Evolutionary conservation across 176 grass and related monocot genomes (phyloP).

Genomic region (Carex littledalei): DNA sequence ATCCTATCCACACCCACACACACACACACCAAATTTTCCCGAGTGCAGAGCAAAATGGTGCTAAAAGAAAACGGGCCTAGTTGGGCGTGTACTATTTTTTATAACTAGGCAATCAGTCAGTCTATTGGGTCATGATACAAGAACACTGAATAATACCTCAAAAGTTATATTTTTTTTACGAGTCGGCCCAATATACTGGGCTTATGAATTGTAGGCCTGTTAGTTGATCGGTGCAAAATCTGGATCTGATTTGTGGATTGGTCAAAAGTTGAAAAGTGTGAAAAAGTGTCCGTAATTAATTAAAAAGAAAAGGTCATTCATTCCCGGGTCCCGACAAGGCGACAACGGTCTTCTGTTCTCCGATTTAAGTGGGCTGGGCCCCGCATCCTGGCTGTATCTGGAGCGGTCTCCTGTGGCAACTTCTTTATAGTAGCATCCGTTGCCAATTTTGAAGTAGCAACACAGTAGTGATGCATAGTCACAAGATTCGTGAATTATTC

Average conservation of each 20-base stretch:
- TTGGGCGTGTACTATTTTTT: neutral
- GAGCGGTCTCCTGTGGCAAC: neutral
- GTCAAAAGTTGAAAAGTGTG: neutral
- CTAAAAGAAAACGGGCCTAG: neutral
- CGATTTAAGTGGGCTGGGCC: neutral
- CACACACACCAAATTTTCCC: too few species aligned
- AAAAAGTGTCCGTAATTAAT: neutral
- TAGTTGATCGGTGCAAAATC: neutral
- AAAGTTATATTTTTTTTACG: neutral
- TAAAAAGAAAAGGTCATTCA: neutral
- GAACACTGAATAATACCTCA: neutral
- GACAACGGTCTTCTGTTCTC: slow-evolving; percentile 27
- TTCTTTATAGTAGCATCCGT: neutral
- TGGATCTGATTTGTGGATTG: neutral
- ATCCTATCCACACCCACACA: too few species aligned
- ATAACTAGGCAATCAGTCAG: neutral
- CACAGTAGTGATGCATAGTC: too few species aligned
- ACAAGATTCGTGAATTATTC: too few species aligned
- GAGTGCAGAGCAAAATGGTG: too few species aligned
- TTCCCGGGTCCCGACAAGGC: neutral
- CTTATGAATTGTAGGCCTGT: neutral
- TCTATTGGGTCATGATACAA: neutral
- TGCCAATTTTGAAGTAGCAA: too few species aligned
- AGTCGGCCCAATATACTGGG: neutral
- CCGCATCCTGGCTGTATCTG: neutral